Base-by-base conservation (phyloP, 2,329 filamentous ascomycete species). In the Talaromyces sp. region DNA sequence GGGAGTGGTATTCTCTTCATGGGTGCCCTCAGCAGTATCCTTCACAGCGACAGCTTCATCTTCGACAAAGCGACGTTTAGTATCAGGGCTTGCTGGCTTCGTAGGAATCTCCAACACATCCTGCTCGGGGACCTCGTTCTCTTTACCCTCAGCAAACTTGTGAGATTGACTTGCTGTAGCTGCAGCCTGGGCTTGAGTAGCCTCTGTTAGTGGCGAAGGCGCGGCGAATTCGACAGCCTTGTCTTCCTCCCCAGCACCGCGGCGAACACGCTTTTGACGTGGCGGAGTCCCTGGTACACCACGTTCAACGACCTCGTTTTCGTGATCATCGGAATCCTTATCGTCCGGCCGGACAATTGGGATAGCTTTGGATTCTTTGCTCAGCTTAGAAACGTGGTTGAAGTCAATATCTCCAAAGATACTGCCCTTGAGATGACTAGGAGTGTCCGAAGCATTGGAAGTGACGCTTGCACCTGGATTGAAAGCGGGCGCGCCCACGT, bases 341-440 rank as follows among this genome's bases (percentile, higher is more conserved):
- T 78, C 85, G 58, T 84, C 79, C 1, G 89, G 89, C 39, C 80
- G 81, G 9, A 93, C 75, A 62, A 96, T 95, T 0, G 91, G 89
- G 56, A 96, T 83, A 9, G 91, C 91, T 75, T 94, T 97, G 4
- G 87, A 89, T 65, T 84, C 85, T 74, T 89, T 91, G 0, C 75
- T 71, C 6, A 86, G 82, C 66, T 88, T 88, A 28, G 84, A 75
- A 52, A 85, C 80, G 21, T 89, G 85, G 13, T 81, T 79, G 33
- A 80, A 72, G 56, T 79, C 82, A 63, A 92, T 87, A 41, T 85
- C 86, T 51, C 84, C 81, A 69, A 91, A 91, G 64, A 91, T 89
- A 54, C 74, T 78, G 22, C 69, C 68, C 19, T 62, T 63, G 19
- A 62, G 58, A 17, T 52, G 57, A 25, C 62, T 61, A 46, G 66